A percentile compares a stretch with the other conserved stretches of the same genome.
Conservation (phyloP, 2,329 filamentous ascomycete species). For the Penicillium sclerotigenum region DNA sequence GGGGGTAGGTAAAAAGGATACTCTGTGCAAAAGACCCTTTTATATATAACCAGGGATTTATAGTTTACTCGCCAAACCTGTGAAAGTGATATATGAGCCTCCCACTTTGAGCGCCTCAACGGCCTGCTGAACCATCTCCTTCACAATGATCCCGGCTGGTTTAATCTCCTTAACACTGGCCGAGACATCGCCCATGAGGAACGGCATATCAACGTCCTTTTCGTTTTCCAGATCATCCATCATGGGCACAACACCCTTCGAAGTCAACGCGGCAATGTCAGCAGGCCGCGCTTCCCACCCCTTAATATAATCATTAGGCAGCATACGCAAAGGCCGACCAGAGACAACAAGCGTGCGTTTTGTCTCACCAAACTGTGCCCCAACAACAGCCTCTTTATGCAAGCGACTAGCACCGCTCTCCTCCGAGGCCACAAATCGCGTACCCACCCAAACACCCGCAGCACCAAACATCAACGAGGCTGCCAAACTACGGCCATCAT, state of each 20-base stretch:
- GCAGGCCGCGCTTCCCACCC: slow-evolving; percentile 75
- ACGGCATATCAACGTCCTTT: slow-evolving; percentile 78
- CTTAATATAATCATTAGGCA: slow-evolving; percentile 78
- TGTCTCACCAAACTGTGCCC: slow-evolving; percentile 75
- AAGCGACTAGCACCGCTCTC: slow-evolving; percentile 77
- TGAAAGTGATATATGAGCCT: slow-evolving; percentile 54
- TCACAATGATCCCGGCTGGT: slow-evolving; percentile 79
- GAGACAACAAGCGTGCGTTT: slow-evolving; percentile 77
- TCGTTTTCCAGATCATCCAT: slow-evolving; percentile 79
- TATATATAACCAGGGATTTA: too few species aligned
- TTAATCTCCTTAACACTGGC: slow-evolving; percentile 73
- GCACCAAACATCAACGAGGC: slow-evolving; percentile 84
- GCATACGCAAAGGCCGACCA: slow-evolving; percentile 75
- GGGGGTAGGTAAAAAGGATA: too few species aligned
- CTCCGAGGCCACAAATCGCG: slow-evolving; percentile 77
- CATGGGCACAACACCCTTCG: slow-evolving; percentile 74
- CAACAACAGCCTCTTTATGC: slow-evolving; percentile 82
- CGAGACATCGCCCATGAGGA: slow-evolving; percentile 91
- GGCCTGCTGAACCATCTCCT: slow-evolving; percentile 81
- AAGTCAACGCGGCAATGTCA: slow-evolving; percentile 72
- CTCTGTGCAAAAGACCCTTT: too few species aligned
- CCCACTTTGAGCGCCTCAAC: slow-evolving; percentile 64
- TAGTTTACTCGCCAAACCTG: slow-evolving; percentile 43
- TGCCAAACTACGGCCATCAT: slow-evolving; percentile 76
- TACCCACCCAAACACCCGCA: slow-evolving; percentile 88